Evolutionary conservation across 345 rosid species (phyloP), one percentile per base, ranked within the genome.

Genomic region (Eucalyptus regnans): DNA sequence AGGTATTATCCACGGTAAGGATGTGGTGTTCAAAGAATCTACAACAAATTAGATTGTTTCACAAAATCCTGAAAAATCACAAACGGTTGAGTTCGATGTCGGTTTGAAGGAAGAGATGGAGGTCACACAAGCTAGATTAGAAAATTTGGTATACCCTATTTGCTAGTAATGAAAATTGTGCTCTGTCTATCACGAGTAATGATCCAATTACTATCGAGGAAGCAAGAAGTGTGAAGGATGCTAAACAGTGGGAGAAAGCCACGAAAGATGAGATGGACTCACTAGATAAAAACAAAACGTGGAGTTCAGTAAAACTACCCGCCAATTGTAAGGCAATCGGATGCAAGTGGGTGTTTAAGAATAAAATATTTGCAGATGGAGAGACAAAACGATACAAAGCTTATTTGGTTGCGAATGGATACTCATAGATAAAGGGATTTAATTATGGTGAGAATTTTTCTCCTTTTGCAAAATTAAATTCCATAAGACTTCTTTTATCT

Each of bases 301-400:
- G 22, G 56, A 85, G 22, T 29, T 10, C 31, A 0, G 3, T 15
- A 48, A 51, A 50, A 27, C 22, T 4, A 16, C 58, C 0, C 0
- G 1, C 0, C 2, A 5, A 51, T 48, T 3, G 0, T 3, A 29
- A 18, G 23, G 54, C 25, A 33, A 85, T 50, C 9, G 8, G 0
- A 20, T 51, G 51, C 20, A 15, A 85, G 44, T 85, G 58, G 87
- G 41, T 49, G 23, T 85, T 48, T 37, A 85, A 85, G 58, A 49
- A 48, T 16, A 85, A 85, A 10, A 16, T 16, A 8, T 49, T 0
- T 50, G 0, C 2, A 51, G 0, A 85, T 29, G 3, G 58, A 49
- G 58, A 49, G 41, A 29, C 31, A 49, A 25, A 48, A 29, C 0
- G 5, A 33, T 85, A 15, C 1, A 29, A 85, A 8, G 1, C 79